Percentiles rank a stretch among this genome's conserved stretches.
Evolutionary conservation across 2,329 filamentous ascomycete species (phyloP).

Genomic region (Fusarium gaditjirri): DNA sequence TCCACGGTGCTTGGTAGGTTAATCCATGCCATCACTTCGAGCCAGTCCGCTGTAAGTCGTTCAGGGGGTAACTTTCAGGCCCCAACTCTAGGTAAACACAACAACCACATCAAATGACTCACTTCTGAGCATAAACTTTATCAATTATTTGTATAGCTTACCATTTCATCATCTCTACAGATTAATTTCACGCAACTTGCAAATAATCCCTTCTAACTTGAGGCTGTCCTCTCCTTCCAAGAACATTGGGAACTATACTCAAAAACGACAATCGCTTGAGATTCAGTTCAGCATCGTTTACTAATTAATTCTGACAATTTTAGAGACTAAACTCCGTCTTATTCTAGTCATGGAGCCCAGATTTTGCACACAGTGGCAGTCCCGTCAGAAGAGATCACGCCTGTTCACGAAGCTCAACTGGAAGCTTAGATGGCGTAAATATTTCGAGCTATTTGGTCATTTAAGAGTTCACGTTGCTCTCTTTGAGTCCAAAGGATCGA

Average conservation of each 20-base stretch:
- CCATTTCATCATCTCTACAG: background rate
- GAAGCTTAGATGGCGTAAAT: background rate
- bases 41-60: background rate
- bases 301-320: too few species aligned
- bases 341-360: background rate
- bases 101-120: background rate
- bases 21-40: background rate
- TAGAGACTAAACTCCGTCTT: fast-evolving
- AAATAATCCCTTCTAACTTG: background rate
- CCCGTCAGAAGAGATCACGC: background rate
- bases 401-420: background rate
- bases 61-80: background rate
- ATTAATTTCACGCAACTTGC: background rate
- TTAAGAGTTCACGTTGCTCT: background rate
- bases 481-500: background rate
- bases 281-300: background rate
- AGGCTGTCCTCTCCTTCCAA: background rate
- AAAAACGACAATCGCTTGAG: background rate
- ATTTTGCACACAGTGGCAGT: background rate
- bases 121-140: too few species aligned
- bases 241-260: background rate
- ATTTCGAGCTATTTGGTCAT: too few species aligned
- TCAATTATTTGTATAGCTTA: background rate
- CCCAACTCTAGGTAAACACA: too few species aligned
- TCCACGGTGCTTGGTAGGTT: background rate